These are phyloP conservation scores for Ichthyophthirius multifiliis DNA, from an alignment of 169 alveolate species.

Conservation along the genomic window DNA sequence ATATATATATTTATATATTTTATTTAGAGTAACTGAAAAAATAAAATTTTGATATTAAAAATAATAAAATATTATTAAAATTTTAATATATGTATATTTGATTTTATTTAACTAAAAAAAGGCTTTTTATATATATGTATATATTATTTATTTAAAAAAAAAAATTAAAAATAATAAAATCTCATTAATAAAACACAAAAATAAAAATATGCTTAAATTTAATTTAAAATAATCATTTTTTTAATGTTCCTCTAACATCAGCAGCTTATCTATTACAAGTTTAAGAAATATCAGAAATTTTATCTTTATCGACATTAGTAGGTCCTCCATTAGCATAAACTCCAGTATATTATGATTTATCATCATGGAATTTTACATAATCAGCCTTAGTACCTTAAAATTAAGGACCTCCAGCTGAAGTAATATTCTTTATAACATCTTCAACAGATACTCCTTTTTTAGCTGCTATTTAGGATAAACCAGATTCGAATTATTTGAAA, in stretches of 20 bases:
- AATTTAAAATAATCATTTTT: too few relatives aligned
- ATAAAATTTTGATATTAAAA: too few relatives aligned
- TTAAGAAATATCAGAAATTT: constrained; percentile 50
- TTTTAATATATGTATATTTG: too few relatives aligned
- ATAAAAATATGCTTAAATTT: too few relatives aligned
- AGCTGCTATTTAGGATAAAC: constrained; percentile 52
- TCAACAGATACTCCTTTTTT: constrained; percentile 55
- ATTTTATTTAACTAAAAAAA: too few relatives aligned
- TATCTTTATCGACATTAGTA: constrained; percentile 77
- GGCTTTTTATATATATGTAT: too few relatives aligned
- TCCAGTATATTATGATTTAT: constrained; percentile 86
- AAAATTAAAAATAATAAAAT: too few relatives aligned
- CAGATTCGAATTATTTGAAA: constrained; percentile 51
- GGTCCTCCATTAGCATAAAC: constrained; percentile 91
- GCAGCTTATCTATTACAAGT: constrained; percentile 57
- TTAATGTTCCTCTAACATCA: constrained; percentile 69
- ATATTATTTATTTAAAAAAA: too few relatives aligned
- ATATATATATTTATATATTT: too few relatives aligned
- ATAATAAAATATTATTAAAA: too few relatives aligned
- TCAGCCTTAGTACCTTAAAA: constrained; percentile 89
- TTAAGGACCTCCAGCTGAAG: constrained; percentile 84
- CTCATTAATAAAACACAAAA: too few relatives aligned
- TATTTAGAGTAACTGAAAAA: too few relatives aligned
- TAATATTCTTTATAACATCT: constrained; percentile 58
- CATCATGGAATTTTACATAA: constrained; percentile 85